phyloP scores from a whole-genome alignment of 164 flowering plant species.

The Vitis rotundifolia region DNA sequence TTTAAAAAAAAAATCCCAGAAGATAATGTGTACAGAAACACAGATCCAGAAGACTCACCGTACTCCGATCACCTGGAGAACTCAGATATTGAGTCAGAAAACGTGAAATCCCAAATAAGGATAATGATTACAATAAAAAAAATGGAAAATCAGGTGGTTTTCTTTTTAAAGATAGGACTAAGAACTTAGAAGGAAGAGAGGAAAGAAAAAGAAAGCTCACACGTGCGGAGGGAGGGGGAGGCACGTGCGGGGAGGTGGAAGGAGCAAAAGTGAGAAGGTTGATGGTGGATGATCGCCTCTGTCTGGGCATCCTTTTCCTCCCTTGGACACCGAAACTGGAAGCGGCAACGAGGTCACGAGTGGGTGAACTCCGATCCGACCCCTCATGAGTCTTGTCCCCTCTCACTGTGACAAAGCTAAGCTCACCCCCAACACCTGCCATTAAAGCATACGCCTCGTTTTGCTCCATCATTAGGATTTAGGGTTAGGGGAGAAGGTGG shows the following conservation, averaged over 20 bases:
- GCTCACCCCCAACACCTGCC: conserved; percentile 22
- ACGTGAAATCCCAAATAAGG: background rate
- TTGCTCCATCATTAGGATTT: background rate
- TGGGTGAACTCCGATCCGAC: conserved; percentile 14
- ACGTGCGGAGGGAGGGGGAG: conserved; percentile 27
- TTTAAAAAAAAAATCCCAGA: too few relatives aligned
- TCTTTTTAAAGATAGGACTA: background rate
- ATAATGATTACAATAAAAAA: background rate
- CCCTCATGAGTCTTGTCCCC: conserved; percentile 16
- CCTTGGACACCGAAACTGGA: conserved; percentile 17
- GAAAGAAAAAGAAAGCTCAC: conserved; percentile 20
- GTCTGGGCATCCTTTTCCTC: conserved; percentile 41
- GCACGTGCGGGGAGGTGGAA: conserved; percentile 13
- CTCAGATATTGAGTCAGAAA: background rate
- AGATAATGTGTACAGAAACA: too few relatives aligned
- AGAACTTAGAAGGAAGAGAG: background rate
- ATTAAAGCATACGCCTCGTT: conserved; percentile 24
- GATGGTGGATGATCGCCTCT: conserved; percentile 27
- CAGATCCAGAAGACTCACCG: background rate
- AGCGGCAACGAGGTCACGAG: conserved; percentile 23
- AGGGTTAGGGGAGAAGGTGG: conserved; percentile 1
- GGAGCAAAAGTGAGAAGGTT: conserved; percentile 12
- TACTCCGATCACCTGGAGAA: background rate
- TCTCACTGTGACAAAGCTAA: conserved; percentile 9
- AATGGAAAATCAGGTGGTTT: background rate